Evolutionary conservation across 2,329 filamentous ascomycete genomes (phyloP).

Genomic region (Exophiala viscosa): DNA sequence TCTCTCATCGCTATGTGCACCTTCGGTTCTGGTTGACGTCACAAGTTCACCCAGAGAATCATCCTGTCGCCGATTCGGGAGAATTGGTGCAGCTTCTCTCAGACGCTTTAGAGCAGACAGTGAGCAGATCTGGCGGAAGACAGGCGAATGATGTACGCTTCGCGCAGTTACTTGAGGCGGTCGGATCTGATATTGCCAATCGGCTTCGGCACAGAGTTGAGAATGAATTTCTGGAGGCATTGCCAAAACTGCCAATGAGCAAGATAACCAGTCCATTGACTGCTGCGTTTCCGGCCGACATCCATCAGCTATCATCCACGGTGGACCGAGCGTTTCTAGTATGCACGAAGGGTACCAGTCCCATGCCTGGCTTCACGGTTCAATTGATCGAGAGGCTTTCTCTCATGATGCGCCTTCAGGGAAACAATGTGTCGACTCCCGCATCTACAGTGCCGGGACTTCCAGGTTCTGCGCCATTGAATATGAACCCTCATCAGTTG

Average conservation of each 20-base stretch:
- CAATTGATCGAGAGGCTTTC: slow-evolving; percentile 25
- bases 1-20: slow-evolving; percentile 22
- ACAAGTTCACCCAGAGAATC: background rate
- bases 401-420: slow-evolving; percentile 20
- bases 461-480: slow-evolving; percentile 1
- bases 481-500: slow-evolving; percentile 2
- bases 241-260: slow-evolving; percentile 13
- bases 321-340: slow-evolving; percentile 20
- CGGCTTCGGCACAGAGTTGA: slow-evolving; percentile 42
- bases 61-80: slow-evolving; percentile 22
- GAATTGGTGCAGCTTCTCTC: slow-evolving; percentile 25
- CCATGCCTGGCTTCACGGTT: slow-evolving; percentile 14
- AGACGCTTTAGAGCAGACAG: slow-evolving; percentile 25
- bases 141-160: slow-evolving; percentile 8
- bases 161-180: slow-evolving; percentile 9
- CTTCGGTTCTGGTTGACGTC: slow-evolving; percentile 15
- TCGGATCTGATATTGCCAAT: slow-evolving; percentile 19
- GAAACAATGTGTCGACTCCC: background rate
- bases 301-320: slow-evolving; percentile 15
- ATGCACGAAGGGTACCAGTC: slow-evolving; percentile 15
- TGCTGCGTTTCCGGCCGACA: slow-evolving; percentile 12
- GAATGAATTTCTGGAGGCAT: slow-evolving; percentile 37
- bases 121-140: background rate
- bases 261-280: slow-evolving; percentile 15
- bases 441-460: slow-evolving; percentile 1